Conservation (phyloP, 176 grass and related monocot genomes). For the bread wheat (Triticum aestivum) region IWGSC_CS_RefSeq_v2.1 NC_057813.1:138452725-138453224, state of each 20-base stretch:
- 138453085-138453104: too few relatives aligned
- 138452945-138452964: conserved; percentile 96
- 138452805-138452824: conserved; percentile 91
- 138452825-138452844: conserved; percentile 90
- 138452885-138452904: conserved; percentile 73
- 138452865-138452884: conserved; percentile 92
- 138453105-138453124: too few relatives aligned
- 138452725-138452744: neutral
- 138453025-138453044: conserved; percentile 88
- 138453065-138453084: neutral
- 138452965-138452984: conserved; percentile 90
- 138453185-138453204: too few relatives aligned
- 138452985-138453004: conserved; percentile 86
- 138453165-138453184: too few relatives aligned
- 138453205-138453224: too few relatives aligned
- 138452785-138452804: conserved; percentile 86
- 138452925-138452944: conserved; percentile 94
- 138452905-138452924: conserved; percentile 80
- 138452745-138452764: conserved; percentile 74
- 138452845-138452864: conserved; percentile 99
- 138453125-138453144: too few relatives aligned
- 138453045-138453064: conserved; percentile 40
- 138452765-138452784: conserved; percentile 78
- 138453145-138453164: too few relatives aligned
- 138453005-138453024: conserved; percentile 93